These are phyloP conservation scores for Incumbomyces lentus DNA, from an alignment of 2,329 filamentous ascomycete species.

Conservation along the genomic window DNA sequence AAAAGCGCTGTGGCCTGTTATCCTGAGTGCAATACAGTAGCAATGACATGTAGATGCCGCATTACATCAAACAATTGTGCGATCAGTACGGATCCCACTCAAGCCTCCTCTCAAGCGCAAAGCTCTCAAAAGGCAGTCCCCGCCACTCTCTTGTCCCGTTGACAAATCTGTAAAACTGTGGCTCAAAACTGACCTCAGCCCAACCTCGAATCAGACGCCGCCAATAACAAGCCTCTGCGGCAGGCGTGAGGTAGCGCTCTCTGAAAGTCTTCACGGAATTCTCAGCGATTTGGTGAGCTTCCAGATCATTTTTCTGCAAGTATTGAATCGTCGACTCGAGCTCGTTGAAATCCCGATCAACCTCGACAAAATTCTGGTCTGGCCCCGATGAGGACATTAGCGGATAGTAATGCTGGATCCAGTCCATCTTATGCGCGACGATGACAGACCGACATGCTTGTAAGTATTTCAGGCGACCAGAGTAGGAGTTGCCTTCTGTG, in stretches of 20 bases:
- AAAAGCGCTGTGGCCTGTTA: too few species aligned
- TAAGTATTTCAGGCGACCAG: constrained; percentile 44
- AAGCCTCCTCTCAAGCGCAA: constrained; percentile 24
- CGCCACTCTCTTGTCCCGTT: constrained; percentile 25
- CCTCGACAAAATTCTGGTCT: constrained; percentile 41
- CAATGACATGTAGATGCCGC: too few species aligned
- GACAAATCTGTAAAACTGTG: constrained; percentile 25
- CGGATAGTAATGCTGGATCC: constrained; percentile 40
- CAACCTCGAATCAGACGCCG: constrained; percentile 34
- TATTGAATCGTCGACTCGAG: constrained; percentile 35
- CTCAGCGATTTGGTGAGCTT: constrained; percentile 41
- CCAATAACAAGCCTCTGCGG: constrained; percentile 48
- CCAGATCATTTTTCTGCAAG: constrained; percentile 32
- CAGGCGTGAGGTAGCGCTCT: constrained; percentile 44
- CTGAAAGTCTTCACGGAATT: constrained; percentile 40
- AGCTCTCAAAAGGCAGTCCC: constrained; percentile 33
- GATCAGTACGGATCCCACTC: constrained; percentile 19
- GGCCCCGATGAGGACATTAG: constrained; percentile 36
- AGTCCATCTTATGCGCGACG: constrained; percentile 39
- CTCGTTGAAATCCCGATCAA: constrained; percentile 47
- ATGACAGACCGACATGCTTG: constrained; percentile 43
- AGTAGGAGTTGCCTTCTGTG: constrained; percentile 45
- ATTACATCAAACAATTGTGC: neutral
- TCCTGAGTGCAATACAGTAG: too few species aligned
- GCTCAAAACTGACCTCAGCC: constrained; percentile 32